A percentile compares a stretch with the other conserved stretches of the same genome.
These are phyloP conservation scores for Colletotrichum graminicola DNA, from an alignment of 2,329 filamentous ascomycete species.

Conservation along the genomic window DNA sequence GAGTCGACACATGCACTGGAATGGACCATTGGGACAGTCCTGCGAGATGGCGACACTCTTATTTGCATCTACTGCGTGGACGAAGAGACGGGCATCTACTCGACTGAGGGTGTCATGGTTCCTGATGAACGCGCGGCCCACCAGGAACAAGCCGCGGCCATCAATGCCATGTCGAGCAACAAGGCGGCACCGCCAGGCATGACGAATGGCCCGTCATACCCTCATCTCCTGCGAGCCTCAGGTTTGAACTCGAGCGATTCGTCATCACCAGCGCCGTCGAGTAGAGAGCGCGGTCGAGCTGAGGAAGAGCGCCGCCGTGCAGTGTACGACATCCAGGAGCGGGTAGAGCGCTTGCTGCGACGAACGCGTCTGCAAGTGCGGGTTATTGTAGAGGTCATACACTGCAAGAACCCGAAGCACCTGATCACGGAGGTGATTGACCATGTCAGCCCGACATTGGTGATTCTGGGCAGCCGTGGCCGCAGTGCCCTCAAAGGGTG, in stretches of 20 bases:
- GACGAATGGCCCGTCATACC: conserved; percentile 49
- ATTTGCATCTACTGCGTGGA: conserved; percentile 94
- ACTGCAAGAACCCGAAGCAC: conserved; percentile 98
- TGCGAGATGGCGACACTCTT: conserved; percentile 93
- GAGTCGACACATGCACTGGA: conserved; percentile 96
- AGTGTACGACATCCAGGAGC: conserved; percentile 85
- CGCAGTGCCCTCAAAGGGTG: conserved; percentile 94
- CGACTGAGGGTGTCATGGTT: conserved; percentile 64
- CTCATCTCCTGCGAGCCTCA: conserved; percentile 49
- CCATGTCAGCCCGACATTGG: conserved; percentile 88
- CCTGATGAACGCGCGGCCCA: conserved; percentile 81
- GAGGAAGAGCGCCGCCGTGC: conserved; percentile 86
- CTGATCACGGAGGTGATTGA: conserved; percentile 98
- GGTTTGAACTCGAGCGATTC: conserved; percentile 52
- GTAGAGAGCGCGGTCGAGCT: conserved; percentile 65
- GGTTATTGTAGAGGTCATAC: conserved; percentile 94
- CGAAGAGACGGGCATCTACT: conserved; percentile 78
- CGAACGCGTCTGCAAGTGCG: conserved; percentile 94
- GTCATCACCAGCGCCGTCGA: conserved; percentile 62
- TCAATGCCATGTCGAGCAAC: conserved; percentile 70
- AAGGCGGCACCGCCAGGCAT: conserved; percentile 48
- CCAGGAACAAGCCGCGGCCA: conserved; percentile 79
- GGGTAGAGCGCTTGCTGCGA: conserved; percentile 85
- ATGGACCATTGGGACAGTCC: conserved; percentile 96
- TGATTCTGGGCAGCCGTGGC: conserved; percentile 92